Evolutionary conservation across 2,329 filamentous ascomycete genomes (phyloP), one percentile per base, ranked within the genome.

Genomic region (Aspergillus tamarii): DNA sequence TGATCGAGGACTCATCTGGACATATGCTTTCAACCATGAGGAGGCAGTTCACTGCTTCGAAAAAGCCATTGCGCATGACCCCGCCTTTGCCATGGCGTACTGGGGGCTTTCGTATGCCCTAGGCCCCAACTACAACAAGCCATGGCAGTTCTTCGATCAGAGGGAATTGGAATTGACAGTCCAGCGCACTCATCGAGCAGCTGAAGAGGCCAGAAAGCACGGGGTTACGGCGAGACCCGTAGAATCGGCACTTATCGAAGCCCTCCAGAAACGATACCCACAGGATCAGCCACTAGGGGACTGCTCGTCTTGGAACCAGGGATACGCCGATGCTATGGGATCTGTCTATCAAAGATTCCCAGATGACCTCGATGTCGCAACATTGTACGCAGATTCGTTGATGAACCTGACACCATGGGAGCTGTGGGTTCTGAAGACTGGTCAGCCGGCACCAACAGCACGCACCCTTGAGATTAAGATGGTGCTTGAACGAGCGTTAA

Each of bases 81-180:
- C 69, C 11, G 62, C 64, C 19, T 80, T 76, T 62, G 74, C 77
- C 1, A 77, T 81, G 71, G 78, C 78, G 9, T 76, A 79, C 63
- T 80, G 78, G 78, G 78, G 78, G 1, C 67, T 80, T 5, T 77
- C 91, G 0, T 93, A 91, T 73, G 82, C 88, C 1, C 78, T 91
- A 0, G 91, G 91, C 0, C 91, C 91, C 4, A 93, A 94, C 72
- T 90, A 91, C 76, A 92, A 94, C 79, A 92, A 93, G 71, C 88
- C 91, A 0, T 93, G 91, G 91, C 84, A 87, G 32, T 83, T 87
- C 28, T 92, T 93, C 67, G 89, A 90, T 60, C 77, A 83, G 1
- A 76, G 80, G 0, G 91, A 93, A 67, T 79, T 89, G 5, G 75
- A 81, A 12, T 75, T 39, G 1, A 68, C 83, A 0, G 78, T 90